These are phyloP conservation scores for Zygoascus flipseniorum DNA, from an alignment of 805 yeast species.

Conservation along the genomic window DNA sequence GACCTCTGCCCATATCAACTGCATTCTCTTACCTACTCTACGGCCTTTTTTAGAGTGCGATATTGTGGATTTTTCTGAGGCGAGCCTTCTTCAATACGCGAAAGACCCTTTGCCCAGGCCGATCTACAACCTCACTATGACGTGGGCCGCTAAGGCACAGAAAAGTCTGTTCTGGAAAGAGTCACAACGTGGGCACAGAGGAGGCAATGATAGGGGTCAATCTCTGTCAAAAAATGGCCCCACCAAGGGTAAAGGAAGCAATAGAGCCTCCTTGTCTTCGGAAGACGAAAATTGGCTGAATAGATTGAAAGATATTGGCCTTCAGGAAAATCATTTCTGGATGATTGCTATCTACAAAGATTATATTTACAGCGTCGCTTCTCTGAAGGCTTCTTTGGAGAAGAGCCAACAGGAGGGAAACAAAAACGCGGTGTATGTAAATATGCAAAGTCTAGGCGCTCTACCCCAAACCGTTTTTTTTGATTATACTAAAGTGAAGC, in stretches of 20 bases:
- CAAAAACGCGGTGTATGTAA: neutral
- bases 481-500: conserved; percentile 1
- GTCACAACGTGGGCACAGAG: neutral
- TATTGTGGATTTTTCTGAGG: conserved; percentile 57
- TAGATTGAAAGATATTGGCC: conserved; percentile 62
- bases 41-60: conserved; percentile 73
- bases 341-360: conserved; percentile 64
- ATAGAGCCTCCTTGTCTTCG: conserved; percentile 12
- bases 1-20: conserved; percentile 70
- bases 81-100: conserved; percentile 55
- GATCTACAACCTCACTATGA: conserved; percentile 52
- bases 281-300: conserved; percentile 48
- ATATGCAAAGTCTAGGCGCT: conserved; percentile 8
- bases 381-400: conserved; percentile 4
- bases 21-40: conserved; percentile 74
- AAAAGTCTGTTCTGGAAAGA: conserved; percentile 71
- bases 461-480: conserved; percentile 17
- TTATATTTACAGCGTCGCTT: conserved; percentile 41
- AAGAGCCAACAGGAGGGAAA: neutral
- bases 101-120: conserved; percentile 59
- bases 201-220: neutral
- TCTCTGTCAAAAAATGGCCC: neutral
- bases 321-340: conserved; percentile 71
- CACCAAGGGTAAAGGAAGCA: neutral
- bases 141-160: conserved; percentile 63